phyloP scores from a whole-genome alignment of 208 protist genomes.

The Acanthamoeba triangularis region DNA sequence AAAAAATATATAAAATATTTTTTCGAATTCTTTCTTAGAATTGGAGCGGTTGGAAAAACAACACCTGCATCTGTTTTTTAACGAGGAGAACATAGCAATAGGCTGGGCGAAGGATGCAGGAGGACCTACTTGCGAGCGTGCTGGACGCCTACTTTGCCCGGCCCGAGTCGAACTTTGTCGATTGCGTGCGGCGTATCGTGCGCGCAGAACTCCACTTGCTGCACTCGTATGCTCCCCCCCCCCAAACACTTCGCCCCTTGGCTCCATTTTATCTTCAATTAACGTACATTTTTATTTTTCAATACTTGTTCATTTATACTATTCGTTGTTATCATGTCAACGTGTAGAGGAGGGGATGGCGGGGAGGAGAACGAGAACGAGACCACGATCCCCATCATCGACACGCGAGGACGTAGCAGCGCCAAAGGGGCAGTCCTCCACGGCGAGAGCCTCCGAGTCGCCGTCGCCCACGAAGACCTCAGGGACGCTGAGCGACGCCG shows the following conservation, averaged over 20 bases:
- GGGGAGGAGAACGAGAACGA: background rate
- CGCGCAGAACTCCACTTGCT: background rate
- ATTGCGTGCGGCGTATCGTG: background rate
- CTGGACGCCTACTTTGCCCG: background rate
- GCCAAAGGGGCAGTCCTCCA: too few species aligned
- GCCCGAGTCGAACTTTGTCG: background rate
- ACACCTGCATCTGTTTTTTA: too few species aligned
- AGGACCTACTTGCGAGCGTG: too few species aligned
- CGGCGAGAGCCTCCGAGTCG: background rate
- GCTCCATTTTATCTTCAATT: background rate
- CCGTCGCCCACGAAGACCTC: background rate
- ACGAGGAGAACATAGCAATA: too few species aligned
- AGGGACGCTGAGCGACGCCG: background rate
- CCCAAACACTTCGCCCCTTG: background rate
- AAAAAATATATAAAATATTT: too few species aligned
- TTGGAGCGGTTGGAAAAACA: too few species aligned
- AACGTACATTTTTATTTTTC: too few species aligned
- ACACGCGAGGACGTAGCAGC: background rate
- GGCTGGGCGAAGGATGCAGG: too few species aligned
- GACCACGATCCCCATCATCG: background rate
- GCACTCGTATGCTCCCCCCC: background rate
- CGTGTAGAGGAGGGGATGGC: too few species aligned
- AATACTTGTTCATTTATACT: too few species aligned
- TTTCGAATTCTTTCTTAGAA: too few species aligned
- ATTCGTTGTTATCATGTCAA: too few species aligned